Percentiles rank a stretch among this genome's conserved stretches.
phyloP scores from a whole-genome alignment of 495 filamentous ascomycete species.

The Saxophila tyrrhenica region DNA sequence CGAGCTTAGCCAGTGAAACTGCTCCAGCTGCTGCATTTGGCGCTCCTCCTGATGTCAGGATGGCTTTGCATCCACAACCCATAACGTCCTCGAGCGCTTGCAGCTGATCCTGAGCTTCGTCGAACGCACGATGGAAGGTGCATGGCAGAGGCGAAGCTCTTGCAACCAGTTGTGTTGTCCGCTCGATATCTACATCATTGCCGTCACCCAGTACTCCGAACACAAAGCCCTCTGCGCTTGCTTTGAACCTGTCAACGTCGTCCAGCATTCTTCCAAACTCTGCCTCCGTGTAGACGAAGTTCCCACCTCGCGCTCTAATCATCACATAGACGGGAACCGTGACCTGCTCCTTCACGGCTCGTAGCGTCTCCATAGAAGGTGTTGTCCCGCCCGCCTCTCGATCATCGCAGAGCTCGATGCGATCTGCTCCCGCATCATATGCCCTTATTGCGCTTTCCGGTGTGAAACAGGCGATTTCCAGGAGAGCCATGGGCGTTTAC shows the following conservation, averaged over 20 bases:
- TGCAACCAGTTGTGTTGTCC: slow-evolving; percentile 32
- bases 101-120: slow-evolving; percentile 30
- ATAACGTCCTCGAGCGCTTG: slow-evolving; percentile 28
- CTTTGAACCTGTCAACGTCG: slow-evolving; percentile 28
- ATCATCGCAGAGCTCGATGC: slow-evolving; percentile 38
- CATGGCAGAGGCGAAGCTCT: slow-evolving; percentile 35
- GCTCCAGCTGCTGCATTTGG: slow-evolving; percentile 18
- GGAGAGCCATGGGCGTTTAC: neutral
- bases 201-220: slow-evolving; percentile 35
- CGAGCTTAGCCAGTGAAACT: slow-evolving; percentile 14
- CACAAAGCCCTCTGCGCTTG: slow-evolving; percentile 37
- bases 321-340: slow-evolving; percentile 39
- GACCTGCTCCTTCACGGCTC: slow-evolving; percentile 13
- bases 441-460: slow-evolving; percentile 34
- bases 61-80: slow-evolving; percentile 34
- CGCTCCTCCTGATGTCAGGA: slow-evolving; percentile 40
- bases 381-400: slow-evolving; percentile 24
- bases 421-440: slow-evolving; percentile 32
- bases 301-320: slow-evolving; percentile 36
- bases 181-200: slow-evolving; percentile 26
- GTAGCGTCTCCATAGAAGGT: slow-evolving; percentile 16
- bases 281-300: slow-evolving; percentile 32
- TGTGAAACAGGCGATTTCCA: slow-evolving; percentile 44
- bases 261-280: slow-evolving; percentile 36
- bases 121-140: slow-evolving; percentile 46